Evolutionary conservation across 371 early-diverging fungal species (phyloP).

Genomic region (Mortierella sp.): DNA sequence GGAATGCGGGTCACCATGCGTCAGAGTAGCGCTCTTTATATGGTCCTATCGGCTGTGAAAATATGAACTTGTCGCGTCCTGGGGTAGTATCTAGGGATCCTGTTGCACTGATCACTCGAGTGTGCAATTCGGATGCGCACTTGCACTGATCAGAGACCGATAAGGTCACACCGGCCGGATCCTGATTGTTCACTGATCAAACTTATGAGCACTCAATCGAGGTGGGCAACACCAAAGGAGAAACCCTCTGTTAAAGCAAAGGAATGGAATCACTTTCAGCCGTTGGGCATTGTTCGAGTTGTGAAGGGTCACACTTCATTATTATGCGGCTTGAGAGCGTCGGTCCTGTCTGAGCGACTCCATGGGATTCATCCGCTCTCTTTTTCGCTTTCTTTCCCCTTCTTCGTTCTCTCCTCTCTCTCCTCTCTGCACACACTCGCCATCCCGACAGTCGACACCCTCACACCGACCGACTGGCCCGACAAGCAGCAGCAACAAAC

Average conservation of each 20-base stretch:
- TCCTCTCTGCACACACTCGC: not conserved
- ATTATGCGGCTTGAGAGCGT: not conserved
- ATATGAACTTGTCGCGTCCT: too few relatives aligned
- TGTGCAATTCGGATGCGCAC: too few relatives aligned
- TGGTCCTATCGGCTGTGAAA: not conserved
- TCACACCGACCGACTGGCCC: not conserved
- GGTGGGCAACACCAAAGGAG: too few relatives aligned
- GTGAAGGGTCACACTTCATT: not conserved
- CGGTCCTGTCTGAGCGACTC: not conserved
- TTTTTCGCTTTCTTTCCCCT: not conserved
- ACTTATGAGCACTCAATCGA: too few relatives aligned
- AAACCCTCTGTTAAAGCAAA: not conserved
- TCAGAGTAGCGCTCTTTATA: not conserved
- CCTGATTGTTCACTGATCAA: too few relatives aligned
- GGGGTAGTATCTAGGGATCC: too few relatives aligned
- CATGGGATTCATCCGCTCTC: constrained; percentile 4
- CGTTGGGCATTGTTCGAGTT: not conserved
- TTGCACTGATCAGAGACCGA: too few relatives aligned
- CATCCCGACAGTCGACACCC: not conserved
- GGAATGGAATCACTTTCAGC: not conserved
- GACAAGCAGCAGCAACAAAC: not conserved
- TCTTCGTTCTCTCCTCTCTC: not conserved
- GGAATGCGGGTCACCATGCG: not conserved
- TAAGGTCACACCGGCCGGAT: too few relatives aligned
- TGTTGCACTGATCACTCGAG: too few relatives aligned